Percentiles rank a stretch among this genome's conserved stretches.
Evolutionary conservation across 1,284 basidiomycete genomes (phyloP).

Genomic region (Jaminaea rosea): DNA sequence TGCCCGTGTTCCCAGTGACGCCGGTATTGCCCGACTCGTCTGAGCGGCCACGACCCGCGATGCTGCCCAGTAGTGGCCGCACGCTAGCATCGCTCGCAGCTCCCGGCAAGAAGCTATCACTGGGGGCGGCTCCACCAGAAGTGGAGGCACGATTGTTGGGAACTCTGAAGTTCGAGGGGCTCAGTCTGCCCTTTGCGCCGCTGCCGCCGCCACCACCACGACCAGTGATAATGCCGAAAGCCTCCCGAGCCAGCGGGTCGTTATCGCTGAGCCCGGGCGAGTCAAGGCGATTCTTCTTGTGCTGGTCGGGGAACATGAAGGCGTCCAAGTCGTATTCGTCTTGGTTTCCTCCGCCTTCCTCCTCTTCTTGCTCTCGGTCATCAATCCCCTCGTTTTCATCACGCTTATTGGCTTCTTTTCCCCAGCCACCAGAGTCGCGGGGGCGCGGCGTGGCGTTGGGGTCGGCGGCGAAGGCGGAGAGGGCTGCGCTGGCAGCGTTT

Average conservation of each 20-base stretch:
- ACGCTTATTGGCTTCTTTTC: too few species aligned
- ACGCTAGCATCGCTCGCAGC: slow-evolving; percentile 3
- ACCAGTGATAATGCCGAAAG: neutral
- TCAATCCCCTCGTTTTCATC: too few species aligned
- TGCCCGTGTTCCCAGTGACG: too few species aligned
- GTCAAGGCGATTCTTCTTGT: neutral
- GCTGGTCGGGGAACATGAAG: neutral
- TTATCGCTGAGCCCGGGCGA: neutral
- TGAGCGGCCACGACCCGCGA: neutral
- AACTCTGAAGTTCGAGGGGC: too few species aligned
- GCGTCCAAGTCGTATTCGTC: neutral
- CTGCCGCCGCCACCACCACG: too few species aligned
- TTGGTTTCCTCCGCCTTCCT: neutral
- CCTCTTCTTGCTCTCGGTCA: neutral
- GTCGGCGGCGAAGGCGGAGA: neutral
- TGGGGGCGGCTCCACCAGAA: neutral
- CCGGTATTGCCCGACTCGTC: neutral
- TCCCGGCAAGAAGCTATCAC: slow-evolving; percentile 5
- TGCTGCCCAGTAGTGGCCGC: neutral
- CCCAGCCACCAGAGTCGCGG: neutral
- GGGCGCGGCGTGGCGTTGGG: neutral
- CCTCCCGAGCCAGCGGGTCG: neutral
- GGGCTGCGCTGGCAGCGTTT: too few species aligned
- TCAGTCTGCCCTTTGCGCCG: too few species aligned
- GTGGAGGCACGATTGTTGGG: too few species aligned